Conservation (phyloP, 495 filamentous ascomycete species). For the Trichoderma erinaceum region DNA sequence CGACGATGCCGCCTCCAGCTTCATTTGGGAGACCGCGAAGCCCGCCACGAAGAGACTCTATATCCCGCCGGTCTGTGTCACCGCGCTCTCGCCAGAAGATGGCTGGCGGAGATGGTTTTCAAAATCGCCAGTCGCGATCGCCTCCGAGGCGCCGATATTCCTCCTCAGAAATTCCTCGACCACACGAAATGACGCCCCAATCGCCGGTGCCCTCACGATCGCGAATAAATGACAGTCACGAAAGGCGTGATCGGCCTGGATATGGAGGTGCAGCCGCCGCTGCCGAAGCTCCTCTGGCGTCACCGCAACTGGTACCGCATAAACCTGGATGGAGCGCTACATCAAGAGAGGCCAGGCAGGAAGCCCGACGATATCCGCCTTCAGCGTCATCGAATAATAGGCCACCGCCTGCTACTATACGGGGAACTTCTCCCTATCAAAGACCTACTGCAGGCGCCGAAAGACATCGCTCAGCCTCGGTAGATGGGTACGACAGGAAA, state of each 20-base stretch:
- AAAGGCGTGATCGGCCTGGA: neutral
- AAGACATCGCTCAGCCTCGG: neutral
- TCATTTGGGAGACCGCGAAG: neutral
- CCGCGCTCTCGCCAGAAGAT: neutral
- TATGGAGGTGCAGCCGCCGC: neutral
- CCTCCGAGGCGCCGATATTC: neutral
- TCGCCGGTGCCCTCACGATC: conserved; percentile 1
- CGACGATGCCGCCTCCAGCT: neutral
- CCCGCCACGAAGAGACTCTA: conserved; percentile 3
- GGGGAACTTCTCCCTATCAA: conserved; percentile 7
- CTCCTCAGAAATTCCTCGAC: neutral
- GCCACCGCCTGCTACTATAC: neutral
- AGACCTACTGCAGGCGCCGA: neutral
- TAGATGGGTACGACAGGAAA: neutral
- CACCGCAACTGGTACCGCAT: neutral
- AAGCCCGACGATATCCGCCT: conserved; percentile 9
- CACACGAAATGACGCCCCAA: neutral
- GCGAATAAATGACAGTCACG: neutral
- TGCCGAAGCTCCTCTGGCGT: neutral
- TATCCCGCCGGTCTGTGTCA: neutral
- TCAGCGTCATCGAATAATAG: neutral
- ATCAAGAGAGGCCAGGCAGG: conserved; percentile 6
- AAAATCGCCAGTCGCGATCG: neutral
- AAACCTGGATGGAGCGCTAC: neutral
- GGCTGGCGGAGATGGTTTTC: neutral